Evolutionary conservation across 2,329 filamentous ascomycete genomes (phyloP).

Genomic region (Daldinia sp.): DNA sequence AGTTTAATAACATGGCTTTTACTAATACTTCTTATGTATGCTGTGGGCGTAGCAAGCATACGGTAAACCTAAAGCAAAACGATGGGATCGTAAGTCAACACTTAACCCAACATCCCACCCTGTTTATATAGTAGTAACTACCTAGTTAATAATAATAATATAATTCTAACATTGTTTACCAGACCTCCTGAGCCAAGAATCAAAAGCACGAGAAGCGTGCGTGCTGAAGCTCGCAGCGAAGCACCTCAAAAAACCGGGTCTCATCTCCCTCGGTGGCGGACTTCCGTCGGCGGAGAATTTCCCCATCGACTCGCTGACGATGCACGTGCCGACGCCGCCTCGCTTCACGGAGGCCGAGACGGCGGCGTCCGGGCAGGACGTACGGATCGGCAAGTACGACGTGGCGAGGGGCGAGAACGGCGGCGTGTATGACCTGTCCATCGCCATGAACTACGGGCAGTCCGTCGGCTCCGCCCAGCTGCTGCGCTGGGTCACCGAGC

Average conservation of each 20-base stretch:
- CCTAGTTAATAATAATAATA: neutral
- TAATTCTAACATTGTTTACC: slow-evolving; percentile 19
- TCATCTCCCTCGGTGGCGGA: slow-evolving; percentile 94
- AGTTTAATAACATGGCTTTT: neutral
- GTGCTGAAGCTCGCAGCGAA: slow-evolving; percentile 87
- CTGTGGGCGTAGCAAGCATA: slow-evolving; percentile 55
- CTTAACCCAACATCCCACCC: neutral
- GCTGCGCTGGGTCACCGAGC: slow-evolving; percentile 91
- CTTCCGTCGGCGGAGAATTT: slow-evolving; percentile 92
- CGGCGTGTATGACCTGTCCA: slow-evolving; percentile 77
- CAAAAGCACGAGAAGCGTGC: slow-evolving; percentile 69
- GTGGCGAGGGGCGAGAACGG: slow-evolving; percentile 61
- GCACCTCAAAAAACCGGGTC: slow-evolving; percentile 81
- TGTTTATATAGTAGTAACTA: too few species aligned
- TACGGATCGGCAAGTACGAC: slow-evolving; percentile 87
- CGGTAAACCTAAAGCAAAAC: slow-evolving; percentile 79
- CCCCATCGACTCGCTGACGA: slow-evolving; percentile 82
- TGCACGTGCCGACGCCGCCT: slow-evolving; percentile 78
- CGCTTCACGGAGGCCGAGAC: slow-evolving; percentile 79
- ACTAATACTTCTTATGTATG: slow-evolving; percentile 38
- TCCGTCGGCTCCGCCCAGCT: slow-evolving; percentile 87
- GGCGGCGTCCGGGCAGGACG: slow-evolving; percentile 60
- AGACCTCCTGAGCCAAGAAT: slow-evolving; percentile 73
- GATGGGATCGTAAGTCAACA: slow-evolving; percentile 81
- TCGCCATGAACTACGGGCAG: slow-evolving; percentile 94